A percentile compares a stretch with the other conserved stretches of the same genome.
These are phyloP conservation scores for Cladobotryum mycophilum DNA, from an alignment of 2,329 filamentous ascomycete genomes.

Conservation along the genomic window DNA sequence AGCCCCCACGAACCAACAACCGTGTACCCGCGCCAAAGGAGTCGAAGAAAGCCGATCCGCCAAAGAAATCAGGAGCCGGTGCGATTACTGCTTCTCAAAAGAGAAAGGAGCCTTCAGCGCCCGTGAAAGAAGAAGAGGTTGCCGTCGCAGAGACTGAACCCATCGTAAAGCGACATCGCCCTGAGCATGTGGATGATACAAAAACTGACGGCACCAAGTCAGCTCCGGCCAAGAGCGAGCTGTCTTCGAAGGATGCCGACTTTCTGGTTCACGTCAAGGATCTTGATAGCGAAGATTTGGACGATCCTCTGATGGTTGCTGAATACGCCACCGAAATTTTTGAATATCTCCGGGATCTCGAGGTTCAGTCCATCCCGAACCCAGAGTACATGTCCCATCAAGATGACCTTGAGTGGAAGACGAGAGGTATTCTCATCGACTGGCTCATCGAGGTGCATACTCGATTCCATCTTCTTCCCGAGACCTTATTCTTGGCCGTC, in stretches of 20 bases:
- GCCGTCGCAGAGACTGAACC: constrained; percentile 61
- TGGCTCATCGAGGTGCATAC: constrained; percentile 99
- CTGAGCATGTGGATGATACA: constrained; percentile 34
- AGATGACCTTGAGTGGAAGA: constrained; percentile 96
- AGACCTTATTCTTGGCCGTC: constrained; percentile 93
- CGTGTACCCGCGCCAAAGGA: constrained; percentile 63
- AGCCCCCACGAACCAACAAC: constrained; percentile 51
- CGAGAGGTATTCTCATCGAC: constrained; percentile 92
- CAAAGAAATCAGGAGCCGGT: constrained; percentile 70
- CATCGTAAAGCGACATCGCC: constrained; percentile 57
- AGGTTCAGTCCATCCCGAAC: constrained; percentile 74
- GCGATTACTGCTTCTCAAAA: constrained; percentile 58
- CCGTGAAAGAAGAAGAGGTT: constrained; percentile 57
- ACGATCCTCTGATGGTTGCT: constrained; percentile 95
- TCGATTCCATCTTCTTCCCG: constrained; percentile 88
- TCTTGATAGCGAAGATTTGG: constrained; percentile 79
- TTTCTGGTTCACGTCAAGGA: constrained; percentile 35
- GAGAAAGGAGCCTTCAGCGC: constrained; percentile 54
- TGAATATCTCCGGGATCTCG: constrained; percentile 85
- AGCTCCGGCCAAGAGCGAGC: background rate
- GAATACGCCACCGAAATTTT: constrained; percentile 98
- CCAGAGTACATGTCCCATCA: constrained; percentile 93
- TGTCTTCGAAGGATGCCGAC: too few species aligned
- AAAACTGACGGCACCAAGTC: constrained; percentile 1
- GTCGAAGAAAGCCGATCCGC: constrained; percentile 55